Conservation (phyloP, 306 rosid species). For the Fragaria vesca region DNA sequence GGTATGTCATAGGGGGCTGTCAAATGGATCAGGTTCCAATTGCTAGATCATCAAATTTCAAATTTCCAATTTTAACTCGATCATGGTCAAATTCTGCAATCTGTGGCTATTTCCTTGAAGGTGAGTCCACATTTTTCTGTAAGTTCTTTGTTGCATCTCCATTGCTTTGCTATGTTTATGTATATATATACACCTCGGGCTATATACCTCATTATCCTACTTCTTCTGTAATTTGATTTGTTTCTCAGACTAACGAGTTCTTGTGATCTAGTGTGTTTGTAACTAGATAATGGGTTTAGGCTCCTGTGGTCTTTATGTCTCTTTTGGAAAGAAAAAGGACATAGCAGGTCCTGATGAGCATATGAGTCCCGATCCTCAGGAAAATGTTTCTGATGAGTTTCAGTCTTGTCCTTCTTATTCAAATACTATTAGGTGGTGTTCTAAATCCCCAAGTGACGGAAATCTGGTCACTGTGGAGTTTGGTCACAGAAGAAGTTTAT, state of each 20-base stretch:
- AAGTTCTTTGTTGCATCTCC: neutral
- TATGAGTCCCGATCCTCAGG: neutral
- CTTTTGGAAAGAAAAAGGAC: neutral
- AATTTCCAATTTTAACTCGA: neutral
- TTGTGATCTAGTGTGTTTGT: neutral
- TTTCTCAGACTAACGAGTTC: neutral
- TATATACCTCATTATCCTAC: neutral
- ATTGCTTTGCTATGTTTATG: neutral
- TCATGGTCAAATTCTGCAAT: neutral
- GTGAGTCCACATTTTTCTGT: neutral
- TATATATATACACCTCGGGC: neutral
- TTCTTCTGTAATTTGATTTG: neutral
- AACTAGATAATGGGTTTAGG: neutral
- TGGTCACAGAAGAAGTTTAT: neutral
- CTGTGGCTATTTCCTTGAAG: conserved; percentile 4
- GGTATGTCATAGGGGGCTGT: neutral
- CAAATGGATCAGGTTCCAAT: neutral
- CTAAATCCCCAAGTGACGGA: neutral
- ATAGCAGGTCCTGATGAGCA: neutral
- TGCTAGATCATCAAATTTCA: neutral
- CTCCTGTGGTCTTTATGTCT: neutral
- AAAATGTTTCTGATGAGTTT: neutral
- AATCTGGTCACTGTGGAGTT: neutral
- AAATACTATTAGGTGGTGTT: neutral
- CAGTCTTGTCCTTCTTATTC: neutral